These are phyloP conservation scores for Melaleuca alternifolia DNA, from an alignment of 345 rosid genomes.

Conservation along the genomic window DNA sequence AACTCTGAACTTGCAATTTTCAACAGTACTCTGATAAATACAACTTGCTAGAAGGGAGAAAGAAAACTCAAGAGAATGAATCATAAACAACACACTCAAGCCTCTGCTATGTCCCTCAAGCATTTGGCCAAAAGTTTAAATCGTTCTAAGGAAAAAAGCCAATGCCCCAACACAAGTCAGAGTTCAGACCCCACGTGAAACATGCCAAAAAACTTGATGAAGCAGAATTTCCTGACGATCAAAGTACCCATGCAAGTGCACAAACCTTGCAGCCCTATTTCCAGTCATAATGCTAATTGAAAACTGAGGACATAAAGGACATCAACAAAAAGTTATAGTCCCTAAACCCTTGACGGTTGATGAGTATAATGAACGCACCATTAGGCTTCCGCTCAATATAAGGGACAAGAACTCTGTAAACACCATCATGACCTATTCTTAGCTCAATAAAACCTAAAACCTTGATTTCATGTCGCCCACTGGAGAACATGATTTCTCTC, in stretches of 20 bases:
- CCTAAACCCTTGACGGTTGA: neutral
- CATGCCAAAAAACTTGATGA: neutral
- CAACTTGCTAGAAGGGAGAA: neutral
- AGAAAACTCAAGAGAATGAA: neutral
- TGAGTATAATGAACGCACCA: neutral
- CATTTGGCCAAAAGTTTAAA: neutral
- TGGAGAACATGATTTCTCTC: neutral
- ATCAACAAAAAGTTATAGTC: neutral
- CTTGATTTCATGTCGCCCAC: neutral
- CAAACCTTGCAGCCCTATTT: neutral
- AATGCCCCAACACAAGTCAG: neutral
- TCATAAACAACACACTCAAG: neutral
- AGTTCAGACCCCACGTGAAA: neutral
- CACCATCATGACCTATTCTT: neutral
- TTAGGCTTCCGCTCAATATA: neutral
- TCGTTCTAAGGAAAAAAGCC: neutral
- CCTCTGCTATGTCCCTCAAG: neutral
- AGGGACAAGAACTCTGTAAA: neutral
- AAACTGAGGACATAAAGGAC: neutral
- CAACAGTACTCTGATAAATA: neutral
- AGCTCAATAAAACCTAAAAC: neutral
- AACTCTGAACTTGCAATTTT: neutral
- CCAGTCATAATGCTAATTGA: neutral
- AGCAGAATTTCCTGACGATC: neutral
- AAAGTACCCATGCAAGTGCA: neutral